Percentiles rank a stretch among this genome's conserved stretches.
Evolutionary conservation across 352 stramenopile species (phyloP).

Genomic region (Pythium brachiatum): DNA sequence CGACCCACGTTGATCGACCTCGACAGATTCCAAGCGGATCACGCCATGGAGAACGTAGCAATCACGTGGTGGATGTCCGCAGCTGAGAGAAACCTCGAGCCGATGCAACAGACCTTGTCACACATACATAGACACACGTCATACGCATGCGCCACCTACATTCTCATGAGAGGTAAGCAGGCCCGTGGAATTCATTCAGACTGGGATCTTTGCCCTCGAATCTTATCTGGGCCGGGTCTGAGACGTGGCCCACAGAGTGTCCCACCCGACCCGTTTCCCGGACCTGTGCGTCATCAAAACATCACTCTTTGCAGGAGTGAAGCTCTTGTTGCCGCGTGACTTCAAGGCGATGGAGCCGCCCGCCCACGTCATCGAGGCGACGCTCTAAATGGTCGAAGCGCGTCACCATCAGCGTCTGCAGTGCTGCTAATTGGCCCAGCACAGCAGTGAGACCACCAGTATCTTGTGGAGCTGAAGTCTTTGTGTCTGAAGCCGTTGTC

Average conservation of each 20-base stretch:
- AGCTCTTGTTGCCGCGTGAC: slow-evolving; percentile 11
- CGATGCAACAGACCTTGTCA: background rate
- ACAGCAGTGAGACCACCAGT: slow-evolving; percentile 21
- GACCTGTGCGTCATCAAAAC: background rate
- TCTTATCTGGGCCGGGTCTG: slow-evolving; percentile 9
- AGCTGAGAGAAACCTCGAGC: background rate
- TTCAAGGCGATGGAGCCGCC: slow-evolving; percentile 45
- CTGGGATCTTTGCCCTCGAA: background rate
- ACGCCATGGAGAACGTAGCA: background rate
- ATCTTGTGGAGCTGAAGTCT: background rate
- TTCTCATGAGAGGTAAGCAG: too few species aligned
- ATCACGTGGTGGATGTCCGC: background rate
- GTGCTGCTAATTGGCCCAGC: slow-evolving; percentile 29
- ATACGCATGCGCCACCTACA: background rate
- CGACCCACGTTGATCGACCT: too few species aligned
- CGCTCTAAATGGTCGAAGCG: slow-evolving; percentile 53
- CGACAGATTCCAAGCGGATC: too few species aligned
- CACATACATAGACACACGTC: background rate
- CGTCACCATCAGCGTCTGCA: slow-evolving; percentile 48
- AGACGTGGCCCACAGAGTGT: background rate
- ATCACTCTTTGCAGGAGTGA: slow-evolving; percentile 21
- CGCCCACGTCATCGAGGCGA: slow-evolving; percentile 33
- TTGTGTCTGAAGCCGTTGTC: background rate
- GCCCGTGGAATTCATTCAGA: too few species aligned
- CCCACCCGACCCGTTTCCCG: slow-evolving; percentile 2